A percentile compares a stretch with the other conserved stretches of the same genome.
phyloP scores from a whole-genome alignment of 345 rosid species.

The thale cress (Arabidopsis thaliana) region TAIR10.1 NC_003074.8:8505001-8505500 shows the following conservation, averaged over 20 bases:
- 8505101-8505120: background rate
- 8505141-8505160: background rate
- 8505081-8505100: conserved; percentile 15
- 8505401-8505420: conserved; percentile 5
- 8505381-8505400: conserved; percentile 76
- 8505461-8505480: background rate
- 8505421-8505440: background rate
- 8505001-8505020: background rate
- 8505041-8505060: conserved; percentile 3
- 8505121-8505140: background rate
- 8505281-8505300: conserved; percentile 85
- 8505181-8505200: background rate
- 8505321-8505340: conserved; percentile 95
- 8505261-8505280: conserved; percentile 93
- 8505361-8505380: conserved; percentile 97
- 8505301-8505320: conserved; percentile 95
- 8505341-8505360: conserved; percentile 71
- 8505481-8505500: background rate
- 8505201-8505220: conserved; percentile 24
- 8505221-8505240: conserved; percentile 98
- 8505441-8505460: background rate
- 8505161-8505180: background rate
- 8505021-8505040: background rate
- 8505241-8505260: conserved; percentile 94
- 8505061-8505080: conserved; percentile 2